These are phyloP conservation scores for Saksenaea oblongispora DNA, from an alignment of 371 early-diverging fungal genomes.

Conservation along the genomic window DNA sequence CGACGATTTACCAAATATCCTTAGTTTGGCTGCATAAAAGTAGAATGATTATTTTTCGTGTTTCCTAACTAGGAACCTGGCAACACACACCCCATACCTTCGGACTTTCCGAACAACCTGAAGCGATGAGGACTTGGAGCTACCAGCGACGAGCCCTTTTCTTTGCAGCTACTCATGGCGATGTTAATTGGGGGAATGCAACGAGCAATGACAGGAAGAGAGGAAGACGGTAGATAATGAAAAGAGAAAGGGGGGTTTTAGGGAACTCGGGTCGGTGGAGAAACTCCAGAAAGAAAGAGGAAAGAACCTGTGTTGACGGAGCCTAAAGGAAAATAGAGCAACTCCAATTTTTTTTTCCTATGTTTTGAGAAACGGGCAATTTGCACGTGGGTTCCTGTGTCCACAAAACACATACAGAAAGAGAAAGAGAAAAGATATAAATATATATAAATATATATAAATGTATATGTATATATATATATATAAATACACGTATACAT, in stretches of 20 bases:
- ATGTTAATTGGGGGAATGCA: background rate
- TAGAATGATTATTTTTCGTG: constrained; percentile 5
- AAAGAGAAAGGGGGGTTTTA: constrained; percentile 9
- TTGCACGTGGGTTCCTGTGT: constrained; percentile 7
- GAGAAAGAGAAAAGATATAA: background rate
- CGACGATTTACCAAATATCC: constrained; percentile 1
- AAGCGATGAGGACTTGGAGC: constrained; percentile 5
- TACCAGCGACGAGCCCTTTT: constrained; percentile 3
- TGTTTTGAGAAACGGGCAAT: constrained; percentile 12
- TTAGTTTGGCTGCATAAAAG: constrained; percentile 4
- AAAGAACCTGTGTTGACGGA: background rate
- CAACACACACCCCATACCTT: constrained; percentile 7
- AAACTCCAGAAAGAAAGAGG: constrained; percentile 10
- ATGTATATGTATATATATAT: constrained; percentile 1
- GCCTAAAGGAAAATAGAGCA: background rate
- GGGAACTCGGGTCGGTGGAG: constrained; percentile 3
- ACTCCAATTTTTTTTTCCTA: constrained; percentile 4
- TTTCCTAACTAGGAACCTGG: constrained; percentile 4
- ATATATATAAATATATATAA: background rate
- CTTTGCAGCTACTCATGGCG: constrained; percentile 1
- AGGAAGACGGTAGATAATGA: constrained; percentile 4
- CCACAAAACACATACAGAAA: constrained; percentile 1
- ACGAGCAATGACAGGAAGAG: constrained; percentile 5
- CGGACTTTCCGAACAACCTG: constrained; percentile 7
- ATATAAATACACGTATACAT: background rate